Evolutionary conservation across 208 protist genomes (phyloP), one percentile per base, ranked within the genome.

Genomic region (Leptomonas seymouri): DNA sequence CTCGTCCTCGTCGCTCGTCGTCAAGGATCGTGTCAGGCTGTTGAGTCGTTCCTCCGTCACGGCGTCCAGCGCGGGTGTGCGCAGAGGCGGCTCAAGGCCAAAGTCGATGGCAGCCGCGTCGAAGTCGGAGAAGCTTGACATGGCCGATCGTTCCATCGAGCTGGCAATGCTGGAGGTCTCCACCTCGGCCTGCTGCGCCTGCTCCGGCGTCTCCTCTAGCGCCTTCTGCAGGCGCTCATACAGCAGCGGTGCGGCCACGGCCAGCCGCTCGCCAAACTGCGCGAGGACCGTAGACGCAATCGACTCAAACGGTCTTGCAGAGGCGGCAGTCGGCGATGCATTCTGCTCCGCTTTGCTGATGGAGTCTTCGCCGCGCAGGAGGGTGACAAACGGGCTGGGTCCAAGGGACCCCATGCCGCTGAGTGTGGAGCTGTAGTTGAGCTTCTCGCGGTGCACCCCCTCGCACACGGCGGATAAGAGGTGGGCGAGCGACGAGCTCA

Each of bases 151-250:
- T 21, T 90, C 89, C 23, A 86, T 56, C 18, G 85, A 89, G 74
- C 89, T 94, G 34, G 84, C 78, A 0, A 89, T 58, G 59, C 89
- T 94, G 30, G 82, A 91, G 3, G 78, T 84, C 68, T 92, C 83
- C 15, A 70, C 74, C 50, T 93, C 87, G 11, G 60, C 59, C 45
- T 79, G 81, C 34, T 78, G 72, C 18, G 89, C 89, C 78, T 95
- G 80, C 71, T 89, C 80, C 6, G 86, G 82, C 9, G 89, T 91
- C 59, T 91, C 81, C 53, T 65, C 56, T 42, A 92, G 74, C 56
- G 68, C 74, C 45, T 34, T 56, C 46, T 75, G 67, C 39, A 94
- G 69, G 15, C 66, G 70, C 0, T 63, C 59, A 25, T 71, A 59
- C 48, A 94, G 69, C 12, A 76, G 41, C 12, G 86, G 85, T 27